Evolutionary conservation across 2,329 filamentous ascomycete genomes (phyloP).

Genomic region (Botrytis aclada): DNA sequence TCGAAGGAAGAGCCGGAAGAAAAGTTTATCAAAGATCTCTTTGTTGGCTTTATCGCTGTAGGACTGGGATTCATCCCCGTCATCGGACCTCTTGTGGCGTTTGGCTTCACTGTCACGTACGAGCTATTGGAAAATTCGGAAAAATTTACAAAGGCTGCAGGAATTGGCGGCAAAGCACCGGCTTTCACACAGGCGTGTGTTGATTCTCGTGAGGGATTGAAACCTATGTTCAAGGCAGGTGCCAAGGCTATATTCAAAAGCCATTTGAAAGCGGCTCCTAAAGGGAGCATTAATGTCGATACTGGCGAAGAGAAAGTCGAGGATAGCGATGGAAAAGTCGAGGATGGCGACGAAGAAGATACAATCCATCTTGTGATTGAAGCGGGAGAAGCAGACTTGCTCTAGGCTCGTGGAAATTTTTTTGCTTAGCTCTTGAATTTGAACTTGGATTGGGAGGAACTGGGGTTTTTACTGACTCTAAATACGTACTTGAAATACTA

Average conservation of each 20-base stretch:
- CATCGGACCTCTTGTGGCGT: background rate
- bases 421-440: no score
- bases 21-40: background rate
- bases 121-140: background rate
- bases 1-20: background rate
- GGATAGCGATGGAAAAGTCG: no score
- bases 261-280: background rate
- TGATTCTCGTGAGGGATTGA: slow-evolving; percentile 2
- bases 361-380: no score
- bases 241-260: background rate
- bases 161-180: background rate
- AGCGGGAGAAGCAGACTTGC: no score
- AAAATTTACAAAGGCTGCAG: slow-evolving; percentile 11
- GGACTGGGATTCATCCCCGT: background rate
- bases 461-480: no score
- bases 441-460: no score
- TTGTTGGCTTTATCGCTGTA: slow-evolving; percentile 1
- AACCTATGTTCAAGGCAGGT: no score
- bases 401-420: no score
- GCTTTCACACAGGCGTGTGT: slow-evolving; percentile 9
- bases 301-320: background rate
- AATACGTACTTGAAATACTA: no score
- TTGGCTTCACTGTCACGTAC: background rate
- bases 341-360: no score
- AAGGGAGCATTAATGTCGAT: slow-evolving; percentile 2